Evolutionary conservation across 345 rosid species (phyloP).

Genomic region (Eutrema heterophyllum): DNA sequence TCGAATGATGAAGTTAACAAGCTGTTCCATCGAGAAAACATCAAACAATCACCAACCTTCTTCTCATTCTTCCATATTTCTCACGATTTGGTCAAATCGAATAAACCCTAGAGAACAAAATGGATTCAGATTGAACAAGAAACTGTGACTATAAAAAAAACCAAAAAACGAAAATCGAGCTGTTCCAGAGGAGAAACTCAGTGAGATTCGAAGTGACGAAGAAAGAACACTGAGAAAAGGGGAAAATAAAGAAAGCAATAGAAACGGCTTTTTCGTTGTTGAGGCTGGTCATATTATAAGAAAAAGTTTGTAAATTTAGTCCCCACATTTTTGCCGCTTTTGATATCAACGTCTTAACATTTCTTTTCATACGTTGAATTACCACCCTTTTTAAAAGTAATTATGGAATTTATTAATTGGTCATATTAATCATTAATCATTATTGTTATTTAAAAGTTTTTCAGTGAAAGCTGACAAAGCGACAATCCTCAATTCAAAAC

Average conservation of each 20-base stretch:
- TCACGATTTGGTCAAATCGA: background rate
- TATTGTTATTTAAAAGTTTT: background rate
- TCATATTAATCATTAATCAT: constrained; percentile 19
- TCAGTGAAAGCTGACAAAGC: constrained; percentile 33
- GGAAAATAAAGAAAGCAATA: background rate
- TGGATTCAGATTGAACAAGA: background rate
- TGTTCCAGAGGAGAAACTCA: constrained; percentile 5
- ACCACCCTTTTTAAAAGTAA: background rate
- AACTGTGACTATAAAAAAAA: background rate
- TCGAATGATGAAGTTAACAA: constrained; percentile 88
- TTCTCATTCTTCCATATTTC: constrained; percentile 1
- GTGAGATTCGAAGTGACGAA: constrained; percentile 23
- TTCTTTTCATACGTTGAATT: background rate
- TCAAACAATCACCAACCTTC: constrained; percentile 3
- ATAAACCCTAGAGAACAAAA: background rate
- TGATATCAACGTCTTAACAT: background rate
- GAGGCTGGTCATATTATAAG: background rate
- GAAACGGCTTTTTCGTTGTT: constrained; percentile 34
- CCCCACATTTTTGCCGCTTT: constrained; percentile 22
- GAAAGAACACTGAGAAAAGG: background rate
- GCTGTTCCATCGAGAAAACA: constrained; percentile 33
- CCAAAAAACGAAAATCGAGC: constrained; percentile 13
- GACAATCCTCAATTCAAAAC: constrained; percentile 20
- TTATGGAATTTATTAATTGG: background rate
- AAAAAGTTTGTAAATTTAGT: background rate